These are phyloP conservation scores for Wickerhamiella allomyrinae DNA, from an alignment of 805 yeast species.

Conservation along the genomic window DNA sequence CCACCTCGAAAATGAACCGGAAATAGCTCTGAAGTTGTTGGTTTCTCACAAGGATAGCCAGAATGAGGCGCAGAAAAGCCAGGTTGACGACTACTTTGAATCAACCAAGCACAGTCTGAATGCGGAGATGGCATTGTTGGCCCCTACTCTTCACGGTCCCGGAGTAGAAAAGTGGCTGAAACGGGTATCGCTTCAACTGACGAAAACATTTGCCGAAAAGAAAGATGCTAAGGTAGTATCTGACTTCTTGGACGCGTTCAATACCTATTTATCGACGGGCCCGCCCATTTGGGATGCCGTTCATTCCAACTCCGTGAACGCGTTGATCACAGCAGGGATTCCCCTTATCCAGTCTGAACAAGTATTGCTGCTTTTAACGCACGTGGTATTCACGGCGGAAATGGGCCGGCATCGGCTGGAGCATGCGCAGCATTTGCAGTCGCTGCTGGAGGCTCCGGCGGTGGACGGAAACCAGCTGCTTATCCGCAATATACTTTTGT, in stretches of 20 bases:
- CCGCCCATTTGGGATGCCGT: slow-evolving; percentile 12
- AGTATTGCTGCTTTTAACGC: not conserved
- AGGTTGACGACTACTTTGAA: slow-evolving; percentile 5
- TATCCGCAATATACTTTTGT: slow-evolving; percentile 33
- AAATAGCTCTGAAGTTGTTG: not conserved
- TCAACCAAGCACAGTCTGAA: slow-evolving; percentile 2
- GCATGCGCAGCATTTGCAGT: slow-evolving; percentile 43
- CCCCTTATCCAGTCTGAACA: not conserved
- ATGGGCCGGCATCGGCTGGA: slow-evolving; percentile 19
- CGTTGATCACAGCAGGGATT: slow-evolving; percentile 21
- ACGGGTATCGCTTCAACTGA: slow-evolving; percentile 13
- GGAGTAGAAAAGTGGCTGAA: slow-evolving; percentile 10
- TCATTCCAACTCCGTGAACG: slow-evolving; percentile 15
- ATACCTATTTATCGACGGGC: not conserved
- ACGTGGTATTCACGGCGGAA: not conserved
- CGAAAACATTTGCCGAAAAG: slow-evolving; percentile 10
- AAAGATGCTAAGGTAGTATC: not conserved
- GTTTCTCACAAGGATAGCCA: slow-evolving; percentile 1
- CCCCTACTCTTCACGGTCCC: not conserved
- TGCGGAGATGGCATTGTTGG: not conserved
- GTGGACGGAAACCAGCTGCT: slow-evolving; percentile 14
- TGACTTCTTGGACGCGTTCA: not conserved
- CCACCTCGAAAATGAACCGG: not conserved
- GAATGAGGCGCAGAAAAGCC: slow-evolving; percentile 1
- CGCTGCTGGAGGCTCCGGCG: slow-evolving; percentile 30